Conservation (phyloP, 202 grass and related monocot species). For the Elaeis oleifera region DNA sequence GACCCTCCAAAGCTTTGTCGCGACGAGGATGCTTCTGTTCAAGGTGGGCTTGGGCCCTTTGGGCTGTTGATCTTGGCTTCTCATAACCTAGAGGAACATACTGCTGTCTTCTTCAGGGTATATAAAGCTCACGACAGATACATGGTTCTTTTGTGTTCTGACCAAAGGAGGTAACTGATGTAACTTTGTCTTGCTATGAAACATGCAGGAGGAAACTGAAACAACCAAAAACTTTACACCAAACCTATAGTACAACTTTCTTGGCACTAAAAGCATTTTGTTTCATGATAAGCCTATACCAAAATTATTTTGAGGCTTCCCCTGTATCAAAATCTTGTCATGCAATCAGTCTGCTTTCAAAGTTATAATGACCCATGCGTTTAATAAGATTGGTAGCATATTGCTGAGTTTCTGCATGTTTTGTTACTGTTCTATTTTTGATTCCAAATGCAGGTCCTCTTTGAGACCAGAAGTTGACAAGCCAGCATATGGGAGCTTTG, state of each 20-base stretch:
- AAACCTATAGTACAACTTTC: too few species aligned
- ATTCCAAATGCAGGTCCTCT: constrained; percentile 43
- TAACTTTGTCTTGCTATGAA: neutral
- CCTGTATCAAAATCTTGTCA: too few species aligned
- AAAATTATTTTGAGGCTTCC: too few species aligned
- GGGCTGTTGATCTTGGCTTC: constrained; percentile 66
- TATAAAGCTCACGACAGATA: constrained; percentile 53
- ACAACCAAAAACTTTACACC: too few species aligned
- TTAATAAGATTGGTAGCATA: too few species aligned
- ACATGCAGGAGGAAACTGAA: too few species aligned
- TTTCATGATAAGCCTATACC: too few species aligned
- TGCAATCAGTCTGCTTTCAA: too few species aligned
- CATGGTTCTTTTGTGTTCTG: constrained; percentile 59
- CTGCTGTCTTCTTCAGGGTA: constrained; percentile 52
- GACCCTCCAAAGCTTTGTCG: constrained; percentile 53
- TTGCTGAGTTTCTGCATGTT: too few species aligned
- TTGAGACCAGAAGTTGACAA: constrained; percentile 51
- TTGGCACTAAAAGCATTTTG: too few species aligned
- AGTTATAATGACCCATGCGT: too few species aligned
- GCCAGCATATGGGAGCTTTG: constrained; percentile 69
- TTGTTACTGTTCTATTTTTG: neutral
- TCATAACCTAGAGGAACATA: constrained; percentile 50
- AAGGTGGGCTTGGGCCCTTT: constrained; percentile 48
- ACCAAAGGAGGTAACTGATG: constrained; percentile 47
- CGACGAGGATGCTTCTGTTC: constrained; percentile 34